Evolutionary conservation across 495 filamentous ascomycete species (phyloP), one percentile per base, ranked within the genome.

Genomic region (Darksidea phi): DNA sequence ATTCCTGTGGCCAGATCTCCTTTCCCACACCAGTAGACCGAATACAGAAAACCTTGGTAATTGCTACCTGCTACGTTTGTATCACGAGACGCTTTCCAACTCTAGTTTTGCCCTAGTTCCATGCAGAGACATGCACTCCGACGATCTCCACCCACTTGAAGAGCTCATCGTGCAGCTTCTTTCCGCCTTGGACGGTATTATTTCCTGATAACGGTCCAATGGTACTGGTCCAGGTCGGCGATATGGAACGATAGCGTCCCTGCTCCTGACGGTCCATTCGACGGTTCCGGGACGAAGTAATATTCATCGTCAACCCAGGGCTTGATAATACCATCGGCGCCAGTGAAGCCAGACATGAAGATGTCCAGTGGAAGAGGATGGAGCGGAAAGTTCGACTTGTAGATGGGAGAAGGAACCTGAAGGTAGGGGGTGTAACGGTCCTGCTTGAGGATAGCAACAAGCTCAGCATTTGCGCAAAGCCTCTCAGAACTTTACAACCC

Each of bases 291-390:
- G 11, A 15, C 10, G 18, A 10, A 15, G 20, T 53, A 17, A 53
- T 52, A 60, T 53, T 50, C 21, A 10, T 45, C 54, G 61, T 64
- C 54, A 64, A 18, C 8, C 15, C 6, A 17, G 37, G 54, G 53
- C 53, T 64, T 57, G 48, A 64, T 64, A 48, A 28, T 47, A 64
- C 26, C 54, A 64, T 64, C 23, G 23, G 37, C 52, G 20, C 48
- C 48, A 54, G 46, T 45, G 12, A 7, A 37, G 17, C 36, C 24
- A 50, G 54, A 57, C 28, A 64, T 64, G 18, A 23, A 8, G 54
- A 54, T 57, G 51, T 36, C 15, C 20, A 21, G 41, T 10, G 28
- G 28, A 32, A 32, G 28, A 32, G 3, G 20, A 50, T 28, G 47
- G 24, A 7, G 47, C 24, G 5, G 47, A 23, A 23, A 50, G 47